Conservation (phyloP, 2,329 filamentous ascomycete genomes). For the Aureobasidium sp. region DNA sequence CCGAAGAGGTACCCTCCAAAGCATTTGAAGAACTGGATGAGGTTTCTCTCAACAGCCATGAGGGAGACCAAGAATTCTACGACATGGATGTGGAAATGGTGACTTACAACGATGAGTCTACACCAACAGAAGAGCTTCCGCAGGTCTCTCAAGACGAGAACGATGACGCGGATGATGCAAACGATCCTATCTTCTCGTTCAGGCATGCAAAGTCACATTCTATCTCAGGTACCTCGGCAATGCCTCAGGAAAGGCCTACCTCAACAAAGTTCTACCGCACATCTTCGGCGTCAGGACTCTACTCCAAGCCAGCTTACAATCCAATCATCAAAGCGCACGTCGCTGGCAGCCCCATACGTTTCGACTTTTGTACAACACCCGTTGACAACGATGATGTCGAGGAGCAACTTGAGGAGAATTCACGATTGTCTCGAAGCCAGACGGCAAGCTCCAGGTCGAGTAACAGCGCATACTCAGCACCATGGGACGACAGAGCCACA, state of each 20-base stretch:
- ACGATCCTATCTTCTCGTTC: neutral
- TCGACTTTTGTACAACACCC: neutral
- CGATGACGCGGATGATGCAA: neutral
- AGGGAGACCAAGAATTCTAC: neutral
- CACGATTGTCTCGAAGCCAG: neutral
- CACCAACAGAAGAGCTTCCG: neutral
- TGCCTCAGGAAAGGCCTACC: neutral
- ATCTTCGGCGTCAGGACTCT: neutral
- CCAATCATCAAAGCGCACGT: slow-evolving; percentile 1
- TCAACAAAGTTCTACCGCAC: slow-evolving; percentile 16
- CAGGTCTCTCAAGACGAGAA: slow-evolving; percentile 1
- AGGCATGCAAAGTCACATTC: neutral
- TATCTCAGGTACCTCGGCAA: slow-evolving; percentile 8
- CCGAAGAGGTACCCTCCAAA: neutral
- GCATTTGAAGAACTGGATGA: neutral
- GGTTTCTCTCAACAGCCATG: neutral
- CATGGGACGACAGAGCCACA: neutral
- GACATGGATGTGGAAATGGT: neutral
- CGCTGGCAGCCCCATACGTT: neutral
- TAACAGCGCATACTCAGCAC: neutral
- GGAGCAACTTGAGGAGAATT: neutral
- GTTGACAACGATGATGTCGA: slow-evolving; percentile 12
- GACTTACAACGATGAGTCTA: neutral
- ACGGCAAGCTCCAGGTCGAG: neutral
- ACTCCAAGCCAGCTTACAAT: slow-evolving; percentile 1